Evolutionary conservation across 495 filamentous ascomycete genomes (phyloP).

Genomic region (Amniculicola lignicola): DNA sequence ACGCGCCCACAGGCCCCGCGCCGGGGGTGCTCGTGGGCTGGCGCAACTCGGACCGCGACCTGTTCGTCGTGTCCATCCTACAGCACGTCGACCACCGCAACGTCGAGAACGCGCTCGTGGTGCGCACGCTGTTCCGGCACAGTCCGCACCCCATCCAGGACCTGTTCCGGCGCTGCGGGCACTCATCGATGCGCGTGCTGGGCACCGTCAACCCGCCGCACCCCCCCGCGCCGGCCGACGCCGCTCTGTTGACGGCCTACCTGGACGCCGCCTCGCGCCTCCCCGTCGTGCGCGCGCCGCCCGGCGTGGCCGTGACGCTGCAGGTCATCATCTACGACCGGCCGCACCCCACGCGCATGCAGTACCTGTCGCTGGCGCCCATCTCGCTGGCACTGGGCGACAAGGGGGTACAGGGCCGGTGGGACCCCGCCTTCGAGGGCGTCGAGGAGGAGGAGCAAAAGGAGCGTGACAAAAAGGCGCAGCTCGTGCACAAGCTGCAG

Average conservation of each 20-base stretch:
- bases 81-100: conserved; percentile 82
- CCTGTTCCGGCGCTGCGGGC: conserved; percentile 80
- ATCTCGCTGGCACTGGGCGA: conserved; percentile 87
- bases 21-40: conserved; percentile 90
- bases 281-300: conserved; percentile 70
- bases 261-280: conserved; percentile 55
- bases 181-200: conserved; percentile 77
- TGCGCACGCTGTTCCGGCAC: conserved; percentile 78
- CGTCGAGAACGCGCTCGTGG: conserved; percentile 82
- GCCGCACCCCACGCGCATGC: conserved; percentile 84
- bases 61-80: conserved; percentile 84
- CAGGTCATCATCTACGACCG: conserved; percentile 88
- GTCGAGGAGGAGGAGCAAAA: conserved; percentile 57
- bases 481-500: conserved; percentile 82
- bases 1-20: conserved; percentile 62
- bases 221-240: conserved; percentile 55
- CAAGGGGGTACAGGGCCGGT: conserved; percentile 50
- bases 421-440: conserved; percentile 44
- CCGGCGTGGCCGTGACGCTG: conserved; percentile 58
- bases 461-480: conserved; percentile 60
- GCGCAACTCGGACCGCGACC: conserved; percentile 86
- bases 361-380: conserved; percentile 88
- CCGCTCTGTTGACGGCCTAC: conserved; percentile 67
- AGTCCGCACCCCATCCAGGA: conserved; percentile 75
- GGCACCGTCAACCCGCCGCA: conserved; percentile 66